phyloP scores from a whole-genome alignment of 129 eudicot genomes.

The Chrysanthemum lavandulifolium region DNA sequence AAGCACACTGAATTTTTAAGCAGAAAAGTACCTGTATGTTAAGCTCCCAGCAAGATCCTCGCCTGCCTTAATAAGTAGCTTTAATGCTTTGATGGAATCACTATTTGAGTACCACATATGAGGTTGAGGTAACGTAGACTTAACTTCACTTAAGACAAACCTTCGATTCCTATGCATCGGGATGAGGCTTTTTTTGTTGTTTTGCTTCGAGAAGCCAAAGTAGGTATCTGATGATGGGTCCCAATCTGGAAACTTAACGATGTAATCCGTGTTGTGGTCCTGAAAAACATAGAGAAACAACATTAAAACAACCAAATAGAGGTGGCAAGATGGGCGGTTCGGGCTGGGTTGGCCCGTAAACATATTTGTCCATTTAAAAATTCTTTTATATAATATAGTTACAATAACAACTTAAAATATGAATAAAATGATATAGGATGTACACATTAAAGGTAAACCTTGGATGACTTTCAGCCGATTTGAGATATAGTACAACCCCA shows the following conservation, averaged over 20 bases:
- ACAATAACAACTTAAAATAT: too few species aligned
- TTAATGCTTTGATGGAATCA: constrained; percentile 61
- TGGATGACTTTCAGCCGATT: too few species aligned
- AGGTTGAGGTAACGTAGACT: constrained; percentile 57
- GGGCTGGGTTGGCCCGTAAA: too few species aligned
- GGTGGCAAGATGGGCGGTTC: background rate
- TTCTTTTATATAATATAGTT: too few species aligned
- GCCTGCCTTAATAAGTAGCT: constrained; percentile 70
- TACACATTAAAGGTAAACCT: too few species aligned
- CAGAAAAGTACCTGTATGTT: constrained; percentile 65
- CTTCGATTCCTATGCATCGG: constrained; percentile 37
- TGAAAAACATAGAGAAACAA: constrained; percentile 17
- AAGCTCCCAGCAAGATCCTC: constrained; percentile 65
- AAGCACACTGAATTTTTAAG: background rate
- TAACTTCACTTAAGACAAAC: constrained; percentile 44
- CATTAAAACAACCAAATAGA: background rate
- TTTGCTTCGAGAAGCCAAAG: constrained; percentile 22
- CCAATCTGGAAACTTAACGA: constrained; percentile 93
- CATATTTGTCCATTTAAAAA: too few species aligned
- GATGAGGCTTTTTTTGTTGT: constrained; percentile 27
- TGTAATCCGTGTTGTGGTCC: constrained; percentile 93
- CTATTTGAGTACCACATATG: constrained; percentile 84
- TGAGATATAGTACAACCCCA: too few species aligned
- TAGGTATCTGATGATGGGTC: constrained; percentile 49
- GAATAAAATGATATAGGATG: too few species aligned